Base-by-base conservation (phyloP, 768 basidiomycete species). In the Tubosaeta brunneosetosa region DNA sequence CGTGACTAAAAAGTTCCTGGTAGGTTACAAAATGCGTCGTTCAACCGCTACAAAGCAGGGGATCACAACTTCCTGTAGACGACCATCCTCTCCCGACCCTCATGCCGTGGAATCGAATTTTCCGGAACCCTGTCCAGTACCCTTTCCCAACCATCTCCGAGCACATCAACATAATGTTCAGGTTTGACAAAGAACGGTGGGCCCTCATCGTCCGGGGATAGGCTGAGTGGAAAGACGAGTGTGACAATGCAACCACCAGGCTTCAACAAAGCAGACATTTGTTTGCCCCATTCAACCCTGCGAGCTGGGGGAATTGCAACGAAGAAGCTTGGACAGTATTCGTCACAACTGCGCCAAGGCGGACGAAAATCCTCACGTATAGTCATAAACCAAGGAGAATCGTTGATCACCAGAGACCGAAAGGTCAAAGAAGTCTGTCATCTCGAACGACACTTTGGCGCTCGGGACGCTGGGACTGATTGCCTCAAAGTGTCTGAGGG, bases 201-300 rank as follows among this genome's bases (percentile, higher is more conserved):
- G 0, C 87, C 87, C 0, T 62, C 86, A 0, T 60, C 61, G 2
- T 77, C 75, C 0, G 66, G 56, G 4, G 70, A 62, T 4, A 71
- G 68, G 52, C 78, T 72, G 44, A 85, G 75, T 0, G 88, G 88
- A 55, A 64, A 88, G 6, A 82, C 68, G 11, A 85, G 66, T 0
- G 80, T 77, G 55, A 88, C 77, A 22, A 88, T 76, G 53, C 78
- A 77, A 14, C 84, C 86, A 0, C 84, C 86, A 1, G 79, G 75
- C 50, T 80, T 83, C 47, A 84, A 65, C 14, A 89, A 63, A 14
- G 72, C 67, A 2, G 71, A 67, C 68, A 88, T 83, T 57, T 83
- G 74, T 13, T 61, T 56, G 1, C 78, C 87, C 86, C 85, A 88
- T 16, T 74, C 74, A 3, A 56, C 41, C 11, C 87, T 76, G 34